phyloP scores from a whole-genome alignment of 139 green algal genomes.

The Micractinium conductrix region DNA sequence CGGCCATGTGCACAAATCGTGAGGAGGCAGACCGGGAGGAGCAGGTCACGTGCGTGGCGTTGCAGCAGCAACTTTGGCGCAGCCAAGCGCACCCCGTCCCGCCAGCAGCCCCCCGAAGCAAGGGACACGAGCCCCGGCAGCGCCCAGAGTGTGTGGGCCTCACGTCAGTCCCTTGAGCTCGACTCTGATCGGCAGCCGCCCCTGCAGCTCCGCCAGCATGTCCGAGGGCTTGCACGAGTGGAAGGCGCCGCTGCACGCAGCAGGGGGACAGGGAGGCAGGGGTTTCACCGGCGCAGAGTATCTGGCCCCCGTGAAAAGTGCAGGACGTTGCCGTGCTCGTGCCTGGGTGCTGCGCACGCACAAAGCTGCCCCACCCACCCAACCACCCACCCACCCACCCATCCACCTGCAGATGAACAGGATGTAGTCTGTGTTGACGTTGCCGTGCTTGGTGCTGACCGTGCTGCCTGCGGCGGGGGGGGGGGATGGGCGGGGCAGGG shows the following conservation, averaged over 20 bases:
- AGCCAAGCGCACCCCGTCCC: too few species aligned
- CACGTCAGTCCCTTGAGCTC: conserved; percentile 90
- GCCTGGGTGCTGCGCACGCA: too few species aligned
- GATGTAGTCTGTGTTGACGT: conserved; percentile 96
- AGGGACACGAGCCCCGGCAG: too few species aligned
- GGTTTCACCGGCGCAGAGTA: too few species aligned
- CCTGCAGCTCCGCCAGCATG: conserved; percentile 88
- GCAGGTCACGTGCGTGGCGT: too few species aligned
- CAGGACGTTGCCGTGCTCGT: too few species aligned
- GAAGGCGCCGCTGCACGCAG: conserved; percentile 82
- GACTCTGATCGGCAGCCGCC: conserved; percentile 94
- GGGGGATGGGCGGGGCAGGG: neutral
- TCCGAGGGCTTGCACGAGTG: conserved; percentile 89
- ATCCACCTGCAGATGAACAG: conserved; percentile 89
- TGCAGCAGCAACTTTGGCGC: too few species aligned
- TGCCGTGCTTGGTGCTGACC: conserved; percentile 90
- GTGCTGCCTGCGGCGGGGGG: conserved; percentile 47
- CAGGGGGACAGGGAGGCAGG: too few species aligned
- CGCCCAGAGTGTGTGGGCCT: too few species aligned
- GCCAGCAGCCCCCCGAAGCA: too few species aligned
- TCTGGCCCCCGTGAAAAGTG: too few species aligned
- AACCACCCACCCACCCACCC: neutral
- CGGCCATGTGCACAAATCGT: neutral
- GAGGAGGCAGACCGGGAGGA: neutral
- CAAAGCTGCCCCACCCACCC: neutral